Conservation (phyloP, 2,329 filamentous ascomycete species). For the Colletotrichum tamarilloi region DNA sequence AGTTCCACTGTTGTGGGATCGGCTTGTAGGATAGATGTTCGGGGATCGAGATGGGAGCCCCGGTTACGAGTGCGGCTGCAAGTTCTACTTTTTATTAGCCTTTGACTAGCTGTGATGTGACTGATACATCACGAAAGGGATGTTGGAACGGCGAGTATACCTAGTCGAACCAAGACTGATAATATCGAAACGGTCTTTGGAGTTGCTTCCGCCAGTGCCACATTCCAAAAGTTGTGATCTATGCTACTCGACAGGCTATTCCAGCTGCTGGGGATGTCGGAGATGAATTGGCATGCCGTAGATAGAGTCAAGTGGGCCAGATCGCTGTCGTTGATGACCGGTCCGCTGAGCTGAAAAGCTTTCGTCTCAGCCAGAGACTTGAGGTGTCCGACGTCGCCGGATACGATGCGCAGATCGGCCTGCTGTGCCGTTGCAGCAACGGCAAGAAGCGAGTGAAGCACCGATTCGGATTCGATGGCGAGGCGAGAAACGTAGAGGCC, state of each 20-base stretch:
- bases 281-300: slow-evolving; percentile 20
- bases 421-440: slow-evolving; percentile 28
- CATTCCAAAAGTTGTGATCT: slow-evolving; percentile 12
- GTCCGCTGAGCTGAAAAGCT: neutral
- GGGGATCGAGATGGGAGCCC: slow-evolving; percentile 41
- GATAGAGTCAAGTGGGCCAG: slow-evolving; percentile 14
- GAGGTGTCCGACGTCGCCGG: slow-evolving; percentile 13
- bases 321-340: slow-evolving; percentile 8
- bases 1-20: slow-evolving; percentile 4
- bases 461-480: slow-evolving; percentile 39
- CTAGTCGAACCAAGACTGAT: slow-evolving; percentile 40
- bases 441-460: slow-evolving; percentile 43
- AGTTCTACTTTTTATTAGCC: slow-evolving; percentile 38
- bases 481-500: slow-evolving; percentile 49
- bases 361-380: slow-evolving; percentile 8
- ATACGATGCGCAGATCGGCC: neutral
- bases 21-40: slow-evolving; percentile 35
- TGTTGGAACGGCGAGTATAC: slow-evolving; percentile 30
- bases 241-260: neutral
- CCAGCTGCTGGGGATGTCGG: slow-evolving; percentile 17
- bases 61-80: slow-evolving; percentile 43
- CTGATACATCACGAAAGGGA: neutral
- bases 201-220: slow-evolving; percentile 6
- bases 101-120: neutral
- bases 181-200: slow-evolving; percentile 29